These are phyloP conservation scores for Saturnispora sekii DNA, from an alignment of 805 yeast species.

Conservation along the genomic window DNA sequence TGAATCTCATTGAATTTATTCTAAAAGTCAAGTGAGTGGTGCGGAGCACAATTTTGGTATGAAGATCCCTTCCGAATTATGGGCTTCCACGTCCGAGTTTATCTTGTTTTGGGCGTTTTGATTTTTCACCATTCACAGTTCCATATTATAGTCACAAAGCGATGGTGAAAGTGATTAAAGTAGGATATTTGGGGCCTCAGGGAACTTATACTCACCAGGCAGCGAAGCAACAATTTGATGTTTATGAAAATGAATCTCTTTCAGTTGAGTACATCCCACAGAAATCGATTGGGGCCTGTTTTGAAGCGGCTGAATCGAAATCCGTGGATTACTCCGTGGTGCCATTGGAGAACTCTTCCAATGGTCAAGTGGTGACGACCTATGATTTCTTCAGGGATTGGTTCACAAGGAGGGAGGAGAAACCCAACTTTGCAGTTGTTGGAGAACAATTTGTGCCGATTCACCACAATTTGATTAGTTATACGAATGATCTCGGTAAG, in stretches of 20 bases:
- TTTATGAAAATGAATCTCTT: slow-evolving; percentile 14
- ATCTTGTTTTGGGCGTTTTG: no score
- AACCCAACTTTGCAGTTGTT: slow-evolving; percentile 41
- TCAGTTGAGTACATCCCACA: slow-evolving; percentile 28
- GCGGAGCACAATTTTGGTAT: no score
- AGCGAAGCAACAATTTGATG: slow-evolving; percentile 33
- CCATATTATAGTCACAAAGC: background rate
- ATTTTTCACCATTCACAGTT: no score
- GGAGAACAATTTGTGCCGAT: slow-evolving; percentile 79
- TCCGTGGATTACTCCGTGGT: slow-evolving; percentile 63
- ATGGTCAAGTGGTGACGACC: slow-evolving; percentile 85
- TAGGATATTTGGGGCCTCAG: slow-evolving; percentile 78
- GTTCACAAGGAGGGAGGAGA: slow-evolving; percentile 25
- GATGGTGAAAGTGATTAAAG: slow-evolving; percentile 26
- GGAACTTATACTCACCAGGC: slow-evolving; percentile 94
- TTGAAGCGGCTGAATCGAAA: slow-evolving; percentile 36
- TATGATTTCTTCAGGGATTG: slow-evolving; percentile 73
- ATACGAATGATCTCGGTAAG: slow-evolving; percentile 32
- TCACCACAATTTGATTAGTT: slow-evolving; percentile 62
- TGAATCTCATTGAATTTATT: no score
- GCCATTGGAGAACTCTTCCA: slow-evolving; percentile 91
- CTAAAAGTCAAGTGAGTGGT: no score
- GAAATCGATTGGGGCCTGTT: slow-evolving; percentile 48
- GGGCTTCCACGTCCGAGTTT: no score
- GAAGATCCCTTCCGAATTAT: no score